These are phyloP conservation scores for Ganoderma leucocontextum DNA, from an alignment of 1,284 basidiomycete genomes.

Conservation along the genomic window DNA sequence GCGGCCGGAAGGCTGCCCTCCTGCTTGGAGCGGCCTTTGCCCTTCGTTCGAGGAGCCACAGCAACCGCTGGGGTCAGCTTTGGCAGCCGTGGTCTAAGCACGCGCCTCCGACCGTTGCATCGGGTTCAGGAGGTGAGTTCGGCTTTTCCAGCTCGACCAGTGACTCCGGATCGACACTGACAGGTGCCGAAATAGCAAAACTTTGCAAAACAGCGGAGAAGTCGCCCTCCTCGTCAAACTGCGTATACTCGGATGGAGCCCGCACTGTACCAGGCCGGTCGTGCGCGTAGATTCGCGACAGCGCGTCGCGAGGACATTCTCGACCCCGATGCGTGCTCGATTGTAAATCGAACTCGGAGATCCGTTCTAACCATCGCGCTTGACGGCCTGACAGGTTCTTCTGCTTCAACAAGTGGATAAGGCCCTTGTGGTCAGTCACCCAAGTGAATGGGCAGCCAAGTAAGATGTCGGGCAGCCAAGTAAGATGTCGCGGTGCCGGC, in stretches of 20 bases:
- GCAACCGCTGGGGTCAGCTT: neutral
- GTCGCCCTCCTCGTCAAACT: neutral
- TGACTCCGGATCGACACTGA: neutral
- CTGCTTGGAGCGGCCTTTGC: fast-evolving
- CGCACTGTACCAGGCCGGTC: conserved; percentile 38
- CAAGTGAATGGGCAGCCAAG: conserved; percentile 36
- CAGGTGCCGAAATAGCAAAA: neutral
- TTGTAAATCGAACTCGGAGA: conserved; percentile 40
- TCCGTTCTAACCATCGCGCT: neutral
- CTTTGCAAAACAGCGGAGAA: neutral
- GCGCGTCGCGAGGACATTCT: conserved; percentile 41
- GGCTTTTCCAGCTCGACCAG: neutral
- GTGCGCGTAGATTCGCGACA: conserved; percentile 45
- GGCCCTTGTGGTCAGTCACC: conserved; percentile 43
- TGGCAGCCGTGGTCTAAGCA: neutral
- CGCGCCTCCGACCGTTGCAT: neutral
- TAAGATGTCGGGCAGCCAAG: no score
- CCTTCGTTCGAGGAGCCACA: neutral
- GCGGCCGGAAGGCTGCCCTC: neutral
- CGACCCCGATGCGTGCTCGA: conserved; percentile 43
- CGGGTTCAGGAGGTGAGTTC: neutral
- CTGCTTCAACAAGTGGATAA: conserved; percentile 31
- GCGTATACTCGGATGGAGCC: conserved; percentile 36
- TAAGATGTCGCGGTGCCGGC: conserved; percentile 37
- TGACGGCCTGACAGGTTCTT: conserved; percentile 40